Conservation (phyloP, 2,329 filamentous ascomycete genomes). For the Lizonia empirigonia region DNA sequence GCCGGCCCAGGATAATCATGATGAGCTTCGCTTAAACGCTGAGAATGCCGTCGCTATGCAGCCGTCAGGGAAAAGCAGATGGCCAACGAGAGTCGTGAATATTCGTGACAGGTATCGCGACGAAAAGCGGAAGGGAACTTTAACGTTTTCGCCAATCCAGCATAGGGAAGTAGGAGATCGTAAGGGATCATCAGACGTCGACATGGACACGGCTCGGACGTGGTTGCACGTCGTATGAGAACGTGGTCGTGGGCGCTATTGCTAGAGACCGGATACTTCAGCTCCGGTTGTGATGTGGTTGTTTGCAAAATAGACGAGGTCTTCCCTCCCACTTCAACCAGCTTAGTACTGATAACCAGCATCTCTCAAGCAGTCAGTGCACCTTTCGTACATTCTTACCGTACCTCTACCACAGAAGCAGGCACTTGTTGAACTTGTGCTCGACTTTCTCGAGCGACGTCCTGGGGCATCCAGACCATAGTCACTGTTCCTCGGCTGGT, state of each 20-base stretch:
- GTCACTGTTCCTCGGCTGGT: constrained; percentile 59
- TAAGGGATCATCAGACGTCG: not conserved
- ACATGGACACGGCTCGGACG: not conserved
- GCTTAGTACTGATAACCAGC: constrained; percentile 44
- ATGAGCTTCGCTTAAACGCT: constrained; percentile 36
- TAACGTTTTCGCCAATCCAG: not conserved
- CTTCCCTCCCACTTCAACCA: not conserved
- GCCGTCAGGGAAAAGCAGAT: constrained; percentile 23
- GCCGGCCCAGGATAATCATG: constrained; percentile 19
- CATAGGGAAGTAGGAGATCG: not conserved
- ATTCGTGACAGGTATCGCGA: not conserved
- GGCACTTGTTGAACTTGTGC: constrained; percentile 30
- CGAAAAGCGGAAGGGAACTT: not conserved
- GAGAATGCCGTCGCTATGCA: constrained; percentile 47
- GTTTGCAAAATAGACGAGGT: not conserved
- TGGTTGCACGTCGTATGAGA: not conserved
- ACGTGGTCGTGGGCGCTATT: not conserved
- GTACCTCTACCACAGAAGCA: constrained; percentile 49
- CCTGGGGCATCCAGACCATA: constrained; percentile 50
- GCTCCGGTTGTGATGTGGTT: not conserved
- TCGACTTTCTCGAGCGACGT: constrained; percentile 45
- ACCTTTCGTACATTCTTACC: constrained; percentile 51
- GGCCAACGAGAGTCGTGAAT: constrained; percentile 28
- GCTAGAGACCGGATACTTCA: not conserved
- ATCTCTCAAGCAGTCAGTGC: constrained; percentile 50